Conservation (phyloP, 1,284 basidiomycete species). For the Mycena citricolor region DNA sequence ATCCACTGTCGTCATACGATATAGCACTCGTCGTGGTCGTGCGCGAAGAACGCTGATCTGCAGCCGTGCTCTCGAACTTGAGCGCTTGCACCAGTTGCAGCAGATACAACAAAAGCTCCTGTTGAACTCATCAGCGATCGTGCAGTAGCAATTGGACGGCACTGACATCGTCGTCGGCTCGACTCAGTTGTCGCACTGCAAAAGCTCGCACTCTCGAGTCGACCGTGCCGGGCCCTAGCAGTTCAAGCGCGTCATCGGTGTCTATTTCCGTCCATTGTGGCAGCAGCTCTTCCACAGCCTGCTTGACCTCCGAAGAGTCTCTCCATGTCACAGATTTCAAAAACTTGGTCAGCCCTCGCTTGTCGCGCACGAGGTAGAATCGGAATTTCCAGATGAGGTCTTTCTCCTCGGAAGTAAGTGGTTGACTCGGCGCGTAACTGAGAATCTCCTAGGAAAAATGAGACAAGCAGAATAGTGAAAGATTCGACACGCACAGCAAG, state of each 20-base stretch:
- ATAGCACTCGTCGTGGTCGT: slow-evolving; percentile 63
- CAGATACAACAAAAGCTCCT: slow-evolving; percentile 93
- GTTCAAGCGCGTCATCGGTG: slow-evolving; percentile 93
- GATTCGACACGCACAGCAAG: slow-evolving; percentile 66
- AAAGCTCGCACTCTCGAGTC: slow-evolving; percentile 92
- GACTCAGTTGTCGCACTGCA: slow-evolving; percentile 86
- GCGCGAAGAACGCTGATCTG: slow-evolving; percentile 66
- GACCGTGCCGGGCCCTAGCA: slow-evolving; percentile 88
- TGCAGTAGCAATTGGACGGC: slow-evolving; percentile 1
- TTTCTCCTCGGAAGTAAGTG: slow-evolving; percentile 88
- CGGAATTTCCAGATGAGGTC: slow-evolving; percentile 98
- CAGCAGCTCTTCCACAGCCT: slow-evolving; percentile 93
- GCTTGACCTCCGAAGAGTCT: slow-evolving; percentile 93
- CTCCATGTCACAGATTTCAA: slow-evolving; percentile 98
- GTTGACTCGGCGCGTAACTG: slow-evolving; percentile 87
- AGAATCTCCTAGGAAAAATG: slow-evolving; percentile 71
- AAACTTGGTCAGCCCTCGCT: slow-evolving; percentile 94
- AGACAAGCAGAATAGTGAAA: slow-evolving; percentile 4
- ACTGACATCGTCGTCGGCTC: slow-evolving; percentile 92
- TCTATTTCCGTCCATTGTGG: slow-evolving; percentile 98
- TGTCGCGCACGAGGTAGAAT: slow-evolving; percentile 91
- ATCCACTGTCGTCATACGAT: slow-evolving; percentile 80
- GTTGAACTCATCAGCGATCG: slow-evolving; percentile 13
- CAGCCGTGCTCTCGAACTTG: slow-evolving; percentile 86
- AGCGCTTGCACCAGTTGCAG: slow-evolving; percentile 97